phyloP scores from a whole-genome alignment of 2,329 filamentous ascomycete genomes.

The Fusarium irregulare region DNA sequence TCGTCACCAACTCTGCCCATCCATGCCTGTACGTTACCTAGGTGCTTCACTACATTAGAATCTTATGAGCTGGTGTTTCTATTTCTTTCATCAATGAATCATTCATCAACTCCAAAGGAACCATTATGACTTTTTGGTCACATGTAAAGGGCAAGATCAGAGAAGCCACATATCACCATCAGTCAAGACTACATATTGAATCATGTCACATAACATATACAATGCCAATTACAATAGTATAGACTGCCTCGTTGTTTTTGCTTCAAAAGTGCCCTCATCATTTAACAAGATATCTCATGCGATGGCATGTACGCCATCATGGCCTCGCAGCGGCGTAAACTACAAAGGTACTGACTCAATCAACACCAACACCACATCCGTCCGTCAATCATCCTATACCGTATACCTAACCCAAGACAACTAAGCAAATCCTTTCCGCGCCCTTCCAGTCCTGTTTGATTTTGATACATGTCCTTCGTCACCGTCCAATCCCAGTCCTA shows the following conservation, averaged over 20 bases:
- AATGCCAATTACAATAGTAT: not conserved
- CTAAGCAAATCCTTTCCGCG: slow-evolving; percentile 35
- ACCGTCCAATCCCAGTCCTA: slow-evolving; percentile 20
- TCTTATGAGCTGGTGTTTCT: not conserved
- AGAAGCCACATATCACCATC: not conserved
- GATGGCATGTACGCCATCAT: slow-evolving; percentile 23
- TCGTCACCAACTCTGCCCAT: not conserved
- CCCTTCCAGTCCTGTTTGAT: slow-evolving; percentile 37
- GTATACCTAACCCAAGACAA: slow-evolving; percentile 41
- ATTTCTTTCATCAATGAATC: not conserved
- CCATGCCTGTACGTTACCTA: not conserved
- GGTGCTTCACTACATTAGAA: not conserved
- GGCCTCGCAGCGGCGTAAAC: slow-evolving; percentile 20
- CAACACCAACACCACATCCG: slow-evolving; percentile 6
- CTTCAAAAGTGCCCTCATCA: slow-evolving; percentile 28
- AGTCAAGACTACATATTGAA: not conserved
- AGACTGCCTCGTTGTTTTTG: not conserved
- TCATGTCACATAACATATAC: too few species aligned
- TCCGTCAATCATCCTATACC: slow-evolving; percentile 33
- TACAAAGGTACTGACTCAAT: slow-evolving; percentile 11
- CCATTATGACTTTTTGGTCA: not conserved
- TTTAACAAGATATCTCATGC: slow-evolving; percentile 30
- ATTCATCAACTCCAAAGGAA: not conserved
- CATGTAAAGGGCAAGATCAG: not conserved
- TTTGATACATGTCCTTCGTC: slow-evolving; percentile 45